A percentile compares a stretch with the other conserved stretches of the same genome.
Conservation (phyloP, 2,329 filamentous ascomycete genomes). For the Aspergillus japonicus region DNA sequence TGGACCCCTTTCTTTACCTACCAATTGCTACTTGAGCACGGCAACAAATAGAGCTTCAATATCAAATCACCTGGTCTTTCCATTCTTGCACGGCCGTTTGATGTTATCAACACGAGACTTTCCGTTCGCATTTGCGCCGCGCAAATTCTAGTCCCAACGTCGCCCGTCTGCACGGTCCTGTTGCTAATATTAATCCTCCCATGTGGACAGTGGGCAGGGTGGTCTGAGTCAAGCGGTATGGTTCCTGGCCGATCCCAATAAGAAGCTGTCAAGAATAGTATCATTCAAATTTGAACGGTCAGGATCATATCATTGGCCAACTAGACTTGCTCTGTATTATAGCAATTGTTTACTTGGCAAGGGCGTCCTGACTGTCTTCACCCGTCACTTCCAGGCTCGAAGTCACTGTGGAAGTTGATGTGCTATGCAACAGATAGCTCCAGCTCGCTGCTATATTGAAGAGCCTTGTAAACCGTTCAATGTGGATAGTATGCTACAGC, state of each 20-base stretch:
- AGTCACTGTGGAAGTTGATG: no score
- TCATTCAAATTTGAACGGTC: not conserved
- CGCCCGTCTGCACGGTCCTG: slow-evolving; percentile 16
- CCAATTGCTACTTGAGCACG: not conserved
- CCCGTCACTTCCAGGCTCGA: no score
- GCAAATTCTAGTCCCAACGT: slow-evolving; percentile 4
- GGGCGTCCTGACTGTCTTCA: not conserved
- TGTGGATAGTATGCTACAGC: no score
- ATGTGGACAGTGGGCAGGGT: slow-evolving; percentile 13
- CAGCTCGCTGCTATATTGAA: no score
- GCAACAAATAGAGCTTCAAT: not conserved
- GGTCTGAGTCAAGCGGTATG: slow-evolving; percentile 14
- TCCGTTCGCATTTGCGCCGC: not conserved
- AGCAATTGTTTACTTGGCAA: not conserved
- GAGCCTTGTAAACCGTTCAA: no score
- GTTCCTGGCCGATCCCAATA: slow-evolving; percentile 18
- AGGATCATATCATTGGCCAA: not conserved
- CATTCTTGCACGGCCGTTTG: no score
- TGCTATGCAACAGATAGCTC: no score
- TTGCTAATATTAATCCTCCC: slow-evolving; percentile 16
- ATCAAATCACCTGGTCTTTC: no score
- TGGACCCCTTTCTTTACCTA: no score
- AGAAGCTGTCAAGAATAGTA: slow-evolving; percentile 3
- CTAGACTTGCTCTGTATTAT: not conserved
- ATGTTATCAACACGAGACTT: not conserved